phyloP scores from a whole-genome alignment of 2,329 filamentous ascomycete species.

The Fusarium sp. region DNA sequence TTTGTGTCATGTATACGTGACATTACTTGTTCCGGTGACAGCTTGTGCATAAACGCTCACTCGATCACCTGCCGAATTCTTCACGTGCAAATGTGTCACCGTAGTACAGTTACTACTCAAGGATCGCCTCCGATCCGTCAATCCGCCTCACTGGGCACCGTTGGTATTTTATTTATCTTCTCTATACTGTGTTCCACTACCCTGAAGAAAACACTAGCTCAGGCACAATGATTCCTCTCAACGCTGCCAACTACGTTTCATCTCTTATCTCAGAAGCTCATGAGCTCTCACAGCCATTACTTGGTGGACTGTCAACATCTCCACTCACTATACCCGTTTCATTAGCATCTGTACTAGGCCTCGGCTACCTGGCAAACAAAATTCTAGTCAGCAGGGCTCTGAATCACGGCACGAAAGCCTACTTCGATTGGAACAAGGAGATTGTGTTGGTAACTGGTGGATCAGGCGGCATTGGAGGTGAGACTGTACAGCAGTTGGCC shows the following conservation, averaged over 20 bases:
- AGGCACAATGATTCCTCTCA: not conserved
- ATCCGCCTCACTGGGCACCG: not conserved
- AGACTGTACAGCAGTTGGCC: not conserved
- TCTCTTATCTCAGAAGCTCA: not conserved
- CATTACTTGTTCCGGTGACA: not conserved
- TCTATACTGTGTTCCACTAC: accelerated
- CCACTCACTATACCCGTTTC: not conserved
- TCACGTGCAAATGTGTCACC: not conserved
- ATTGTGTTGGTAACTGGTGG: not conserved
- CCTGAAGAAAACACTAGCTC: not conserved
- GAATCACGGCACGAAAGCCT: not conserved
- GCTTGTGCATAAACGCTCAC: not conserved
- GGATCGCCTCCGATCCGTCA: not conserved
- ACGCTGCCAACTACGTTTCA: not conserved
- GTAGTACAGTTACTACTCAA: not conserved
- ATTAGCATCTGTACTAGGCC: not conserved
- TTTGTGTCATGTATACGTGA: not conserved
- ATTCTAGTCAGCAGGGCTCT: not conserved
- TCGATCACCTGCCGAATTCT: not conserved
- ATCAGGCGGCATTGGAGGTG: not conserved
- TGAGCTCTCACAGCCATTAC: not conserved
- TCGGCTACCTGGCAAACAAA: not conserved
- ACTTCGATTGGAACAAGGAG: not conserved
- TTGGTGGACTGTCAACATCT: not conserved
- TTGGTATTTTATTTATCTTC: not conserved